Conservation (phyloP, 495 filamentous ascomycete genomes). For the Pseudevernia furfuracea region DNA sequence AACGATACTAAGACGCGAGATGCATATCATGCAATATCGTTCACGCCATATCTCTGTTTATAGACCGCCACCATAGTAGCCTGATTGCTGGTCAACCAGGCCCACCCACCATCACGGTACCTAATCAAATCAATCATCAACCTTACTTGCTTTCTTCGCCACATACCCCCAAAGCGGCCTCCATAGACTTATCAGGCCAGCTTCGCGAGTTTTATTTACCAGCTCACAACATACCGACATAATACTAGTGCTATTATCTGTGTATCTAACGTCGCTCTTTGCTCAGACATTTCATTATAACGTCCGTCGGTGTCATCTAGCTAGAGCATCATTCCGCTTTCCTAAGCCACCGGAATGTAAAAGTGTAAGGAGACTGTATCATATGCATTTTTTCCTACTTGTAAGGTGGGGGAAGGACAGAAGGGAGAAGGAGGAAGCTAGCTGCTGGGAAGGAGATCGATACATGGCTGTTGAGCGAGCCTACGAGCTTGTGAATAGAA, state of each 20-base stretch:
- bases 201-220: slow-evolving; percentile 12
- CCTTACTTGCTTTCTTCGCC: slow-evolving; percentile 19
- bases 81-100: slow-evolving; percentile 18
- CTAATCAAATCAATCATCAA: slow-evolving; percentile 7
- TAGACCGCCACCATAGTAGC: slow-evolving; percentile 2
- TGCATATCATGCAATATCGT: neutral
- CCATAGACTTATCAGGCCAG: slow-evolving; percentile 19
- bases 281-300: slow-evolving; percentile 10
- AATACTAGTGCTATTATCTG: slow-evolving; percentile 14
- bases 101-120: slow-evolving; percentile 4
- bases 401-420: neutral
- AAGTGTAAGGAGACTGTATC: slow-evolving; percentile 4
- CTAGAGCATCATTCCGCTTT: neutral
- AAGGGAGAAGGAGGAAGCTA: neutral
- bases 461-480: neutral
- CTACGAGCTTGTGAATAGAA: slow-evolving; percentile 7
- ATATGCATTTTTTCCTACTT: slow-evolving; percentile 2
- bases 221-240: slow-evolving; percentile 8
- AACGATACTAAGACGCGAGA: neutral
- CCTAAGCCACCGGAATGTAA: neutral
- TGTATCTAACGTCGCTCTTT: slow-evolving; percentile 13
- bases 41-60: slow-evolving; percentile 3
- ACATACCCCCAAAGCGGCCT: slow-evolving; percentile 21
- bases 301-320: slow-evolving; percentile 2
- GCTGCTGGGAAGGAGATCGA: neutral